A percentile compares a stretch with the other conserved stretches of the same genome.
Conservation (phyloP, 352 stramenopile species). For the Globisporangium radiosum region DNA sequence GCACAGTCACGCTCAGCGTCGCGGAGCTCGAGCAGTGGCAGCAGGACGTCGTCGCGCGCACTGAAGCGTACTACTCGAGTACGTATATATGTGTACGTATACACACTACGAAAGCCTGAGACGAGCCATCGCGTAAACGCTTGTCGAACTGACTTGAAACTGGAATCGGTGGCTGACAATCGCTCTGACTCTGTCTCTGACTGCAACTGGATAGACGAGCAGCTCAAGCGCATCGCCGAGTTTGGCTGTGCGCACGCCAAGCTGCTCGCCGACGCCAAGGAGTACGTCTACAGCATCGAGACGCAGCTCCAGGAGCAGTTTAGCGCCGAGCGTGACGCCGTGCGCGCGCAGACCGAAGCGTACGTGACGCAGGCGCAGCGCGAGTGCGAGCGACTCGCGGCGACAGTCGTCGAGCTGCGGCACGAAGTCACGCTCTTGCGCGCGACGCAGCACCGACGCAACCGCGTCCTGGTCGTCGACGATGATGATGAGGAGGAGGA, state of each 20-base stretch:
- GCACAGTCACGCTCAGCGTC: conserved; percentile 38
- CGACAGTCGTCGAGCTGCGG: conserved; percentile 5
- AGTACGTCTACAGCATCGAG: conserved; percentile 59
- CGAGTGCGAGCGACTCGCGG: conserved; percentile 33
- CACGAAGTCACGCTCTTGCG: conserved; percentile 4
- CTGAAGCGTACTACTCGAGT: conserved; percentile 70
- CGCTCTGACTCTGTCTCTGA: neutral
- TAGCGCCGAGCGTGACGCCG: conserved; percentile 29
- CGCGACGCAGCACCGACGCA: conserved; percentile 1
- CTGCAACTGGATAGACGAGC: conserved; percentile 34
- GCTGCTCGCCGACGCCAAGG: conserved; percentile 55
- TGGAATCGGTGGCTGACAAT: neutral
- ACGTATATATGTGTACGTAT: conserved; percentile 14
- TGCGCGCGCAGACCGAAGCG: conserved; percentile 44
- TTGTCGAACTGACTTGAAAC: too few species aligned
- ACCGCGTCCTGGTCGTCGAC: neutral
- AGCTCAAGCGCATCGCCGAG: conserved; percentile 72
- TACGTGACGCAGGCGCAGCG: conserved; percentile 38
- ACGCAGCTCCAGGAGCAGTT: conserved; percentile 43
- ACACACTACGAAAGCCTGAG: neutral
- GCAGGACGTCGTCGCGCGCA: conserved; percentile 44
- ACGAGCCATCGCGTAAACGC: neutral
- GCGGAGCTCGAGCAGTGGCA: conserved; percentile 61
- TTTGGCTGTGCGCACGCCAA: conserved; percentile 67
- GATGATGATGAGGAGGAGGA: neutral